Conservation (phyloP, 2,329 filamentous ascomycete species). For the Xylariales sp. region DNA sequence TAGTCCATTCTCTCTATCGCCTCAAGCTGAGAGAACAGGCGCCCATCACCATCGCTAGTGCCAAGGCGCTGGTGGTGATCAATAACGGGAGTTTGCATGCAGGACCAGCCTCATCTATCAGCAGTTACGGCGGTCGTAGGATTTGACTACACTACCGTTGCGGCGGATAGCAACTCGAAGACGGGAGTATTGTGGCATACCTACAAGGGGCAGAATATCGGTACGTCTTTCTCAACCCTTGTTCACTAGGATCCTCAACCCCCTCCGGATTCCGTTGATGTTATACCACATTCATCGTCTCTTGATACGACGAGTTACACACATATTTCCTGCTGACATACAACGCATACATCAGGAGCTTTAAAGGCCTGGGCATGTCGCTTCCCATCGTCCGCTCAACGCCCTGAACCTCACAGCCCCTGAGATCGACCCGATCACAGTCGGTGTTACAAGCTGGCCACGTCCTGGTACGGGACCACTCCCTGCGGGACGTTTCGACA, state of each 20-base stretch:
- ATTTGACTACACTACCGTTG: slow-evolving; percentile 43
- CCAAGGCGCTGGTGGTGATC: slow-evolving; percentile 41
- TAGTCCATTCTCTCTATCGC: no score
- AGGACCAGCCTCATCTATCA: slow-evolving; percentile 39
- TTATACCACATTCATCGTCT: no score
- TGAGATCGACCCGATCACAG: slow-evolving; percentile 35
- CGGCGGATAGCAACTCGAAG: slow-evolving; percentile 44
- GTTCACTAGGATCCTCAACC: no score
- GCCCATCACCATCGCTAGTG: slow-evolving; percentile 24
- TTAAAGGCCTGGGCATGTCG: slow-evolving; percentile 53
- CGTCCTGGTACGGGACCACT: slow-evolving; percentile 51
- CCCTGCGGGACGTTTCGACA: slow-evolving; percentile 46
- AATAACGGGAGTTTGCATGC: slow-evolving; percentile 46
- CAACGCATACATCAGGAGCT: slow-evolving; percentile 31
- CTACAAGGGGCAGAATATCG: slow-evolving; percentile 44
- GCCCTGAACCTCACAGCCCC: slow-evolving; percentile 43
- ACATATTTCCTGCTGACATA: no score
- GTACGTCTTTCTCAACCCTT: slow-evolving; percentile 23
- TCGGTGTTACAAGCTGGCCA: slow-evolving; percentile 50
- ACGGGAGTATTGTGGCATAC: slow-evolving; percentile 45
- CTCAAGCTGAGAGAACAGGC: no score
- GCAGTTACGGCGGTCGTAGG: slow-evolving; percentile 45
- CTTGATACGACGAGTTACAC: no score
- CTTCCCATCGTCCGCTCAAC: slow-evolving; percentile 48
- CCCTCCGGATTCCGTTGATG: no score